Base-by-base conservation (phyloP, 257 asterid genomes). In the Verbena officinalis region DNA sequence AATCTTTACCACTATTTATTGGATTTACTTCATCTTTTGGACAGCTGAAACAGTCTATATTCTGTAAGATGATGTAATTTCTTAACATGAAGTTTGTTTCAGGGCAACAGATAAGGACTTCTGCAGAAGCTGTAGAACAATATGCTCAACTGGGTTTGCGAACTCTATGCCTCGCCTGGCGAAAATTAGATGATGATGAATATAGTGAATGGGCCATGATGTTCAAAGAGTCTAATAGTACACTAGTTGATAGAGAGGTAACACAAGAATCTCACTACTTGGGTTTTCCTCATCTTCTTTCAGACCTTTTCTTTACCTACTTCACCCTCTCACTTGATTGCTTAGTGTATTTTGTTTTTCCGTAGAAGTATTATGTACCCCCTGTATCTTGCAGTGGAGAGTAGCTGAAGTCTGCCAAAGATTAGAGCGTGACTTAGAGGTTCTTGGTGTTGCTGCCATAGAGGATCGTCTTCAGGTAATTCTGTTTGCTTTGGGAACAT, bases 381-480 rank as follows among this genome's bases (percentile, higher is more conserved):
- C 6, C 21, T 77, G 23, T 45, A 34, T 60, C 68, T 62, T 78
- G 63, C 69, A 94, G 99, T 88, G 99, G 97, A 86, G 93, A 76
- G 95, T 94, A 50, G 95, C 97, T 60, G 99, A 94, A 82, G 97
- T 86, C 76, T 94, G 97, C 78, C 95, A 94, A 78, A 84, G 92
- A 69, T 68, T 94, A 74, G 99, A 94, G 85, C 95, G 74, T 63
- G 88, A 78, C 76, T 70, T 94, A 38, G 96, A 90, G 76, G 76
- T 94, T 75, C 93, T 94, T 70, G 99, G 99, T 64, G 93, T 90
- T 69, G 99, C 97, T 74, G 99, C 99, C 57, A 94, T 90, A 59
- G 99, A 94, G 82, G 99, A 94, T 72, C 95, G 96, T 45, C 81
- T 94, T 20, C 99, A 94, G 96, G 99, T 94, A 71, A 75, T 42